Evolutionary conservation across 2,329 filamentous ascomycete genomes (phyloP).

Genomic region (Scopulariopsis brevicaulis): DNA sequence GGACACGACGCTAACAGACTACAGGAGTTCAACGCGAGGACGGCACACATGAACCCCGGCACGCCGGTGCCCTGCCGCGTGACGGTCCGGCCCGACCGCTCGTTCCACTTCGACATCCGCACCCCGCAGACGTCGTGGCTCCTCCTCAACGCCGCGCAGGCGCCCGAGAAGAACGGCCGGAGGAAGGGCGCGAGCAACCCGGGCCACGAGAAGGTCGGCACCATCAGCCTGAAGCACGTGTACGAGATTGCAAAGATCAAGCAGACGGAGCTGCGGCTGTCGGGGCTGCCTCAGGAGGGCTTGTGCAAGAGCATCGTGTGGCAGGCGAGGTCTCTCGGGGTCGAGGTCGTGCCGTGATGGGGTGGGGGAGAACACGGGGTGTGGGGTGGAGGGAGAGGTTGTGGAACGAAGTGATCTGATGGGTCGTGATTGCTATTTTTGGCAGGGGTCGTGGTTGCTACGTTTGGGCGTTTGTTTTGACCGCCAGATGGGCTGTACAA

Average conservation of each 20-base stretch:
- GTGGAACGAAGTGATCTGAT: background rate
- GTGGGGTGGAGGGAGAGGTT: background rate
- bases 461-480: background rate
- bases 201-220: constrained; percentile 68
- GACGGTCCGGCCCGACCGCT: constrained; percentile 82
- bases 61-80: constrained; percentile 86
- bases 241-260: constrained; percentile 99
- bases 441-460: background rate
- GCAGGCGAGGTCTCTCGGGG: constrained; percentile 65
- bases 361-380: background rate
- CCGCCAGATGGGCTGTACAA: background rate
- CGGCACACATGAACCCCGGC: constrained; percentile 69
- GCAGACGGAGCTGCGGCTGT: constrained; percentile 63
- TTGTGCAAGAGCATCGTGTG: constrained; percentile 64
- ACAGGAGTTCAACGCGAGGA: constrained; percentile 95
- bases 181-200: constrained; percentile 68
- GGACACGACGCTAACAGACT: background rate
- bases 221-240: constrained; percentile 84
- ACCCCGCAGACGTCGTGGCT: constrained; percentile 92
- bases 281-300: constrained; percentile 58
- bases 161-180: constrained; percentile 64
- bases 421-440: background rate
- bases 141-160: constrained; percentile 71
- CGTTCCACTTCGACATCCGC: constrained; percentile 85
- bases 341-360: constrained; percentile 53